These are phyloP conservation scores for Allomyces macrogynus DNA, from an alignment of 192 early-diverging fungal genomes.

Conservation along the genomic window DNA sequence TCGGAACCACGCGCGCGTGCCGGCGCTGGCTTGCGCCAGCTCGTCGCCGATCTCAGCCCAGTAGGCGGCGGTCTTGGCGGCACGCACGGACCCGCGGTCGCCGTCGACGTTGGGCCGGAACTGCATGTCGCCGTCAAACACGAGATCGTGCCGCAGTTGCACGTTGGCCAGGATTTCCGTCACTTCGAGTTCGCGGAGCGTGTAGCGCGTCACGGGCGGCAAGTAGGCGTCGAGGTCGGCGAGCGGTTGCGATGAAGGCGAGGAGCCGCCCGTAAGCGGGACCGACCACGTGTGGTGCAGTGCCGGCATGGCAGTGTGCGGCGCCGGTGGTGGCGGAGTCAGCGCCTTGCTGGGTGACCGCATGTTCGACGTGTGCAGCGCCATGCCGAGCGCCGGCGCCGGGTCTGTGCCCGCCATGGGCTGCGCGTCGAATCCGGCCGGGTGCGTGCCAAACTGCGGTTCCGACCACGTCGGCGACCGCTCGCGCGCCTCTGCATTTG, in stretches of 20 bases:
- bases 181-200: conserved; percentile 64
- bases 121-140: conserved; percentile 72
- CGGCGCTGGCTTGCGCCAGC: conserved; percentile 8
- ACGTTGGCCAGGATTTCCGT: conserved; percentile 63
- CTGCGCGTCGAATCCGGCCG: too few relatives aligned
- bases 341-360: too few relatives aligned
- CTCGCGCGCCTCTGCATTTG: too few relatives aligned
- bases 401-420: too few relatives aligned
- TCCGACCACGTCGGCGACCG: too few relatives aligned
- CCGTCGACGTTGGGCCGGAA: conserved; percentile 74
- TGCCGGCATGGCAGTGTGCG: too few relatives aligned
- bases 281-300: too few relatives aligned
- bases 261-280: too few relatives aligned
- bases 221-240: conserved; percentile 11
- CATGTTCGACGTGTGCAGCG: too few relatives aligned
- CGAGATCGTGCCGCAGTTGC: conserved; percentile 72
- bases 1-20: conserved; percentile 11
- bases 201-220: conserved; percentile 64
- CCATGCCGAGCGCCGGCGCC: too few relatives aligned
- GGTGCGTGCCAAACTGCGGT: too few relatives aligned
- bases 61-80: conserved; percentile 36
- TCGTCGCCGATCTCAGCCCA: conserved; percentile 48
- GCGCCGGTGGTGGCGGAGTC: too few relatives aligned
- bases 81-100: conserved; percentile 37
- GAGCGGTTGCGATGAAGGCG: not conserved